Evolutionary conservation across 2,329 filamentous ascomycete species (phyloP).

Genomic region (Talaromyces sp.): DNA sequence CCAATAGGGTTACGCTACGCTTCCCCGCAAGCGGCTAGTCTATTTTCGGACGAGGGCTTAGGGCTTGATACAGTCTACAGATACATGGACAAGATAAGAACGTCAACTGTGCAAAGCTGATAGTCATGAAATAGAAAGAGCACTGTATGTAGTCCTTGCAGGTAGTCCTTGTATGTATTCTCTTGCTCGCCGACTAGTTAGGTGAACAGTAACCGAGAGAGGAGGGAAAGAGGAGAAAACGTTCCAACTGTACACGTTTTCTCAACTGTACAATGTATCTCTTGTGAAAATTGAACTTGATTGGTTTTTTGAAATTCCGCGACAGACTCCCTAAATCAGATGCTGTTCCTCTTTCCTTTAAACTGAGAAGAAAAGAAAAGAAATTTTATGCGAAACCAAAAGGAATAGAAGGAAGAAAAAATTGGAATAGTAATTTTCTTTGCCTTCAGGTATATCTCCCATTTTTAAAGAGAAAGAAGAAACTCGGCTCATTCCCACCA

Average conservation of each 20-base stretch:
- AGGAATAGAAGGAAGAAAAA: conserved; percentile 28
- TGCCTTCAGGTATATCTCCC: conserved; percentile 21
- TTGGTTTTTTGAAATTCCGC: conserved; percentile 15
- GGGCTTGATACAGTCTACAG: conserved; percentile 6
- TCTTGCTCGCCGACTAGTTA: not conserved
- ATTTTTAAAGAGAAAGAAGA: conserved; percentile 14
- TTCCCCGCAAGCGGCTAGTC: conserved; percentile 10
- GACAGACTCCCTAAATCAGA: conserved; percentile 37
- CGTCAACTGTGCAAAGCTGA: not conserved
- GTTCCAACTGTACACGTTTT: too few species aligned
- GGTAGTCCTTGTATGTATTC: not conserved
- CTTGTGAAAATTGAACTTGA: conserved; percentile 5
- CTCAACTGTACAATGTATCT: conserved; percentile 28
- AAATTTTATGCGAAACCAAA: conserved; percentile 31
- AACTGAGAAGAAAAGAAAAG: not conserved
- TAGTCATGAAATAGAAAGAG: too few species aligned
- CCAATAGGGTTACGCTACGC: not conserved
- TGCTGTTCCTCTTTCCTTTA: conserved; percentile 30
- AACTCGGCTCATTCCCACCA: not conserved
- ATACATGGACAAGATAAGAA: not conserved
- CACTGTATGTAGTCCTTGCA: too few species aligned
- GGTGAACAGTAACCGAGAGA: conserved; percentile 21
- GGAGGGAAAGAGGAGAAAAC: conserved; percentile 19
- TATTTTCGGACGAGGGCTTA: conserved; percentile 18
- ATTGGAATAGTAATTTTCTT: conserved; percentile 7